These are phyloP conservation scores for Lophiostoma macrostomum DNA, from an alignment of 495 filamentous ascomycete species.

Conservation along the genomic window DNA sequence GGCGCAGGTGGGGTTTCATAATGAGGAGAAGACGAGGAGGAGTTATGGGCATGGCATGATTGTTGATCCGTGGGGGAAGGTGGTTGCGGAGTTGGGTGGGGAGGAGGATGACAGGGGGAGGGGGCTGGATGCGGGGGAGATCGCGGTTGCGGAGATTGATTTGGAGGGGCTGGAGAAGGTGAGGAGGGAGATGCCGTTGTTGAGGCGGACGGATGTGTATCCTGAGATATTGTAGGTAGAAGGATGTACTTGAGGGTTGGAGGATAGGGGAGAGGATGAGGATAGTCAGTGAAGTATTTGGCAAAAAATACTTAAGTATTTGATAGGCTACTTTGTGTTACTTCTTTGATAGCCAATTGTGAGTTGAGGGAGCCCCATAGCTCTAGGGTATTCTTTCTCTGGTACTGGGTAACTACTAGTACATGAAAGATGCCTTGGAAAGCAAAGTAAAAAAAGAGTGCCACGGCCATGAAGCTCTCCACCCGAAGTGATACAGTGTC, in stretches of 20 bases:
- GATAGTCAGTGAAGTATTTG: not conserved
- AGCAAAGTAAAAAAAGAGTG: too few relatives aligned
- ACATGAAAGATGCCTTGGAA: too few relatives aligned
- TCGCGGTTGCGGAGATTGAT: conserved; percentile 46
- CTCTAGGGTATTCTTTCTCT: too few relatives aligned
- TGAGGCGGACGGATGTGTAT: conserved; percentile 56
- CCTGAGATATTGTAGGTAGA: conserved; percentile 53
- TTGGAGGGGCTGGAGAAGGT: conserved; percentile 38
- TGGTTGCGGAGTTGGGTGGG: conserved; percentile 62
- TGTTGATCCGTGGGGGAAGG: conserved; percentile 80
- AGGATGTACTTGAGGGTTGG: not conserved
- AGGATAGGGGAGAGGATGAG: not conserved
- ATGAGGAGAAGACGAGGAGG: conserved; percentile 58
- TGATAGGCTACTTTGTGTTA: too few relatives aligned
- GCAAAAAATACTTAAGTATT: not conserved
- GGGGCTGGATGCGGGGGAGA: conserved; percentile 47
- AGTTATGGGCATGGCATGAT: conserved; percentile 92
- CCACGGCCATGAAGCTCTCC: too few relatives aligned
- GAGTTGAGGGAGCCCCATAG: too few relatives aligned
- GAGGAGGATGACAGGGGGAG: conserved; percentile 29
- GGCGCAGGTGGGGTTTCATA: conserved; percentile 78
- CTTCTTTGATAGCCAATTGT: too few relatives aligned
- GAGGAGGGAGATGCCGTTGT: conserved; percentile 45
- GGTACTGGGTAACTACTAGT: too few relatives aligned
- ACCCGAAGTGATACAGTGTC: too few relatives aligned